Evolutionary conservation across 2,329 filamentous ascomycete species (phyloP).

Genomic region (Sarocladium kiliense): DNA sequence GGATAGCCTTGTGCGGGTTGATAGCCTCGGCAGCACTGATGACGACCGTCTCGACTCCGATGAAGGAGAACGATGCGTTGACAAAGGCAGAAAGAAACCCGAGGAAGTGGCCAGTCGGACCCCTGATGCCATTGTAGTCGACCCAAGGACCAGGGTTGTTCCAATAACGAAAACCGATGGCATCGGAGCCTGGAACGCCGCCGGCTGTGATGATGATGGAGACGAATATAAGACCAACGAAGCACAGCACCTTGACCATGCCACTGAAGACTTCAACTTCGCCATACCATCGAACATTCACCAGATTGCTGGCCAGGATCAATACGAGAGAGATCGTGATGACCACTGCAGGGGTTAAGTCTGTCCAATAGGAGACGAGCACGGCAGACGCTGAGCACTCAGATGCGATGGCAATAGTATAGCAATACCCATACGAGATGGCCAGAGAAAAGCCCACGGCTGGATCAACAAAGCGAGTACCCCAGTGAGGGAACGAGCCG

Average conservation of each 20-base stretch:
- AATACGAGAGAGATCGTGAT: conserved; percentile 11
- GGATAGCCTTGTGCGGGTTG: conserved; percentile 71
- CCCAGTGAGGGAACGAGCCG: conserved; percentile 16
- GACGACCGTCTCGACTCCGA: conserved; percentile 12
- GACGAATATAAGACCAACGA: conserved; percentile 45
- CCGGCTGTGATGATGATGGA: conserved; percentile 42
- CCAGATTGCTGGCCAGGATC: conserved; percentile 20
- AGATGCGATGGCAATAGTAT: conserved; percentile 35
- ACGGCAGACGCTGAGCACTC: conserved; percentile 42
- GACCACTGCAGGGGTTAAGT: conserved; percentile 18
- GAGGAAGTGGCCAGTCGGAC: conserved; percentile 45
- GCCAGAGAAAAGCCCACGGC: conserved; percentile 30
- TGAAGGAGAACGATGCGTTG: conserved; percentile 65
- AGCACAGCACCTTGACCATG: conserved; percentile 43
- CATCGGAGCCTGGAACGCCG: conserved; percentile 36
- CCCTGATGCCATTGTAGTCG: conserved; percentile 24
- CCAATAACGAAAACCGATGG: conserved; percentile 37
- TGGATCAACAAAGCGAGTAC: conserved; percentile 21
- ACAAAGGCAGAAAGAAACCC: conserved; percentile 36
- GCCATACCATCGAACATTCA: conserved; percentile 40
- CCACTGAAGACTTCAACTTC: conserved; percentile 49
- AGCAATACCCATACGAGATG: conserved; percentile 40
- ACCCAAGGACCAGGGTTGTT: conserved; percentile 25
- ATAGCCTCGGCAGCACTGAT: conserved; percentile 9
- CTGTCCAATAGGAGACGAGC: conserved; percentile 36